Evolutionary conservation across 352 stramenopile species (phyloP), one percentile per base, ranked within the genome.

Genomic region (Phytophthora pini): DNA sequence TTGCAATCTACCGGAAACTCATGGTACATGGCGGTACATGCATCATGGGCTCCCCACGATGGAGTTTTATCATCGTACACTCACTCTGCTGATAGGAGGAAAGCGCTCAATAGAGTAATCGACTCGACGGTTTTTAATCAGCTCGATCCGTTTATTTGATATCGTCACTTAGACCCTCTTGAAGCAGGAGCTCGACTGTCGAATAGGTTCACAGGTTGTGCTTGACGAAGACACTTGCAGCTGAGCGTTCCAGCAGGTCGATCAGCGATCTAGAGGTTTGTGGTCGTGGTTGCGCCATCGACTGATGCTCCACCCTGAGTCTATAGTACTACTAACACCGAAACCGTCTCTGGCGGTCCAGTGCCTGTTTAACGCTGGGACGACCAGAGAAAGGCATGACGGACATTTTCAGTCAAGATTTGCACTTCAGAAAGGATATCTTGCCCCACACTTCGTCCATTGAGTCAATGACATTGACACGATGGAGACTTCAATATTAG

Each of bases 351-450:
- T 39, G 40, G 7, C 43, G 32, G 44, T 5, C 4, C 24, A 17
- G 13, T 22, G 52, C 31, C 11, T 50, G 44, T 56, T 50, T 50
- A 63, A 58, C 11, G 24, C 36, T 38, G 24, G 51, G n/a, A 48
- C 51, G 51, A 55, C 53, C 40, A 60, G 44, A 63, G 36, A 56
- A 63, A 63, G 56, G 31, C 31, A 44, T 34, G 20, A 53, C 29
- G 54, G 52, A 51, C 41, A 26, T 56, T 56, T 50, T 65, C 49
- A 55, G 59, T 61, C 59, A 61, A 44, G 59, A 67, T 67, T 67
- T 67, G 59, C 40, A 9, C 27, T 59, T 47, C 48, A 29, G 12
- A 53, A 58, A 58, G 31, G 31, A 36, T 36, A 36, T 32, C 0
- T 39, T 41, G 24, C 27, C 12, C 41, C n/a, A 44, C 47, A 56